Evolutionary conservation across 2,329 filamentous ascomycete species (phyloP).

Genomic region (Knufia fluminis): DNA sequence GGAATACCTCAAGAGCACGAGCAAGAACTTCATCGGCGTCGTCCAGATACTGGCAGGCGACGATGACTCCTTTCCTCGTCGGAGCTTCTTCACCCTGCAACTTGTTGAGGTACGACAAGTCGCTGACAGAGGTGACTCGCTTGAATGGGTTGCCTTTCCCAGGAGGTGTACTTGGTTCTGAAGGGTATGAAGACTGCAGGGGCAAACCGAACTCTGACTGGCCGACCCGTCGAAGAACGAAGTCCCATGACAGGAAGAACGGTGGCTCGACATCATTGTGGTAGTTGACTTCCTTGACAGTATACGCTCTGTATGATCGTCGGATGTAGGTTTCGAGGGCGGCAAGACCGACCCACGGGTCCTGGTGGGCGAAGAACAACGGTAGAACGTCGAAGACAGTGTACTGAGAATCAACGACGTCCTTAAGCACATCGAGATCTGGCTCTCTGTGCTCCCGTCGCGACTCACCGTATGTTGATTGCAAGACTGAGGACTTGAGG

Average conservation of each 20-base stretch:
- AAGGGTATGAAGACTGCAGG: conserved; percentile 68
- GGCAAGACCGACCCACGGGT: conserved; percentile 88
- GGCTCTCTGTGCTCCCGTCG: conserved; percentile 95
- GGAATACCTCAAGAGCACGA: conserved; percentile 77
- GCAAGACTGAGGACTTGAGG: conserved; percentile 83
- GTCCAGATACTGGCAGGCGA: conserved; percentile 87
- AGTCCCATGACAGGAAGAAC: conserved; percentile 88
- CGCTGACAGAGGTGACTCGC: conserved; percentile 87
- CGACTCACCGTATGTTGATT: conserved; percentile 95
- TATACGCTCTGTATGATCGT: conserved; percentile 92
- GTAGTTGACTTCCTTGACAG: conserved; percentile 81
- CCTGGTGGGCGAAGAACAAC: conserved; percentile 87
- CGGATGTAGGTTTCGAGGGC: conserved; percentile 94
- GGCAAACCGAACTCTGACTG: conserved; percentile 82
- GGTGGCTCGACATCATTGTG: conserved; percentile 64
- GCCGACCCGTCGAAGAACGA: conserved; percentile 84
- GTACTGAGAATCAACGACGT: conserved; percentile 97
- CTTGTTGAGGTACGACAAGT: conserved; percentile 82
- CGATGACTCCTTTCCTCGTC: conserved; percentile 82
- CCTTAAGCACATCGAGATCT: conserved; percentile 81
- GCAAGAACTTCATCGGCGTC: conserved; percentile 80
- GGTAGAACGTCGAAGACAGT: conserved; percentile 95
- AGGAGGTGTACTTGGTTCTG: conserved; percentile 68
- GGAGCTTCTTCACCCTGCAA: conserved; percentile 59
- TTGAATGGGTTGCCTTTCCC: conserved; percentile 57